Evolutionary conservation across 2,329 filamentous ascomycete species (phyloP).

Genomic region (Xylariaceae sp.): DNA sequence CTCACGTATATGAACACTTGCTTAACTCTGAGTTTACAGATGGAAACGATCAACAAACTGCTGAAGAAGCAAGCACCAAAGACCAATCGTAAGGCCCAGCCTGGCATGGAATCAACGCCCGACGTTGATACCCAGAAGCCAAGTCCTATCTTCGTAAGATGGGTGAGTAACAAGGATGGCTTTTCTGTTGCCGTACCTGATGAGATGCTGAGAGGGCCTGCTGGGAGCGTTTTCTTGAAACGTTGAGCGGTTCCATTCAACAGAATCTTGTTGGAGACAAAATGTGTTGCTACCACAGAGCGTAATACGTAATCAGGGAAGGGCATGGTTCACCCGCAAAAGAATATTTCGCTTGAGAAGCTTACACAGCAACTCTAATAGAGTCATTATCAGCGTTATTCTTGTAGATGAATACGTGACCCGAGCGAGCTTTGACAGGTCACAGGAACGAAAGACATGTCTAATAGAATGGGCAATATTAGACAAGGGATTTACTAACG

Average conservation of each 20-base stretch:
- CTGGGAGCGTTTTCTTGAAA: conserved; percentile 54
- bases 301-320: background rate
- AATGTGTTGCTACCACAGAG: background rate
- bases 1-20: background rate
- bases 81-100: conserved; percentile 51
- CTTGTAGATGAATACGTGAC: no score
- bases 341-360: background rate
- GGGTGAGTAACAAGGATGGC: conserved; percentile 64
- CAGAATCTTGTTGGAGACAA: background rate
- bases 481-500: background rate
- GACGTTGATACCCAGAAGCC: conserved; percentile 48
- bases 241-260: background rate
- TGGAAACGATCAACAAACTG: conserved; percentile 88
- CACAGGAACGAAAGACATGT: background rate
- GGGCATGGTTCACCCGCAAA: background rate
- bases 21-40: conserved; percentile 44
- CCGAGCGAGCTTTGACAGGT: no score
- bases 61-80: conserved; percentile 83
- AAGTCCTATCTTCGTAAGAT: conserved; percentile 62
- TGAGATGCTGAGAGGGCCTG: conserved; percentile 62
- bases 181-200: conserved; percentile 60
- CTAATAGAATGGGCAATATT: background rate
- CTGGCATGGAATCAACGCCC: conserved; percentile 46
- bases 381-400: no score
- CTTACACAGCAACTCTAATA: no score